Conservation (phyloP, 345 rosid species). For the Dipteronia sinensis region DNA sequence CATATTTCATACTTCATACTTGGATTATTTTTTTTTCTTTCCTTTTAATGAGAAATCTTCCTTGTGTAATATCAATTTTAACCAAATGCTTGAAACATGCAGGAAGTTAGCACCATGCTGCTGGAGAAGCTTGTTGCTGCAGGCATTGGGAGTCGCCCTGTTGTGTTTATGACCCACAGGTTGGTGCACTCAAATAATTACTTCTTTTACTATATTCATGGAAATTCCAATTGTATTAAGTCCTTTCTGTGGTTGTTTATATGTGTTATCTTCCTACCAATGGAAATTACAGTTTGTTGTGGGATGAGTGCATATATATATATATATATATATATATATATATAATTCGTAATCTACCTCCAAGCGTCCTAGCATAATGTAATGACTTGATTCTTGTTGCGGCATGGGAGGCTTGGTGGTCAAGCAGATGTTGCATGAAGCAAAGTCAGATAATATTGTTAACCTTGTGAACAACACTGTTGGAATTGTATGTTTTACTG, state of each 20-base stretch:
- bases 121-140: constrained; percentile 81
- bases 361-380: background rate
- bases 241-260: background rate
- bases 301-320: background rate
- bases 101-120: constrained; percentile 92
- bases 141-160: constrained; percentile 93
- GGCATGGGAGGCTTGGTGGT: constrained; percentile 98
- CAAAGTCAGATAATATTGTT: constrained; percentile 75
- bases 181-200: constrained; percentile 20
- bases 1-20: background rate
- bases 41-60: background rate
- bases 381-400: constrained; percentile 26
- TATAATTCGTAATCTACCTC: background rate
- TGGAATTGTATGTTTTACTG: constrained; percentile 76
- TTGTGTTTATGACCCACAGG: constrained; percentile 99
- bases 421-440: constrained; percentile 90
- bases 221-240: background rate
- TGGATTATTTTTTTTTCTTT: background rate
- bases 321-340: too few relatives aligned
- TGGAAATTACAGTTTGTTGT: background rate
- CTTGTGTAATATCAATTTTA: background rate
- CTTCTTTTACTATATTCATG: constrained; percentile 4
- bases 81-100: constrained; percentile 25
- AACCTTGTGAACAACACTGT: constrained; percentile 81
- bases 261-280: background rate